Evolutionary conservation across 2,329 filamentous ascomycete genomes (phyloP).

Genomic region (Aspergillus sclerotialis): DNA sequence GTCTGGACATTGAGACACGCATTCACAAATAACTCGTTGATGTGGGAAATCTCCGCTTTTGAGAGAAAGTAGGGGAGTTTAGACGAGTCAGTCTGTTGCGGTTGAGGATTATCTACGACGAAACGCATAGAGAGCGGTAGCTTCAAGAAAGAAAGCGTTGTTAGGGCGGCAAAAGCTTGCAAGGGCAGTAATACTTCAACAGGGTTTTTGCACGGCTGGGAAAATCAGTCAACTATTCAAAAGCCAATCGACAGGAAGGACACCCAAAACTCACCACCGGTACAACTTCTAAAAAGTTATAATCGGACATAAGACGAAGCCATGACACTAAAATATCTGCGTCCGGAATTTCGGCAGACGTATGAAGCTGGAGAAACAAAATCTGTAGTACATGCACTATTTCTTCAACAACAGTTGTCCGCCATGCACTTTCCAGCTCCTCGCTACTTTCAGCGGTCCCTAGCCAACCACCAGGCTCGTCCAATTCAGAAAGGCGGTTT

Average conservation of each 20-base stretch:
- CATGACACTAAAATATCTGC: slow-evolving; percentile 58
- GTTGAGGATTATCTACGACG: slow-evolving; percentile 29
- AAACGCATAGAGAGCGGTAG: slow-evolving; percentile 54
- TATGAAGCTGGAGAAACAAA: slow-evolving; percentile 62
- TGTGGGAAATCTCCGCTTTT: slow-evolving; percentile 60
- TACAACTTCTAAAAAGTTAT: slow-evolving; percentile 63
- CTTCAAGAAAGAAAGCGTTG: slow-evolving; percentile 68
- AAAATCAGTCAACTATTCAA: slow-evolving; percentile 1
- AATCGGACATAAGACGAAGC: slow-evolving; percentile 65
- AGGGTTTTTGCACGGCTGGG: slow-evolving; percentile 35
- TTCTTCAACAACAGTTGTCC: slow-evolving; percentile 59
- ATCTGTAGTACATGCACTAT: slow-evolving; percentile 67
- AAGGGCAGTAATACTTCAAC: slow-evolving; percentile 46
- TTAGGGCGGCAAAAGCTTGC: slow-evolving; percentile 61
- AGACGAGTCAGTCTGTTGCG: slow-evolving; percentile 17
- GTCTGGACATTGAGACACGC: slow-evolving; percentile 52
- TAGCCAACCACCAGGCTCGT: slow-evolving; percentile 38
- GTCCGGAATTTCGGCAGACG: slow-evolving; percentile 50
- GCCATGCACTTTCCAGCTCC: slow-evolving; percentile 56
- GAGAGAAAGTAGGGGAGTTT: slow-evolving; percentile 60
- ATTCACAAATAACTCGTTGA: slow-evolving; percentile 64
- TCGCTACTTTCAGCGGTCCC: slow-evolving; percentile 44
- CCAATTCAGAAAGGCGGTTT: slow-evolving; percentile 26
- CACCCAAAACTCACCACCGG: slow-evolving; percentile 42
- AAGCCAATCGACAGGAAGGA: slow-evolving; percentile 1